Evolutionary conservation across 106 monocot genomes (phyloP).

Genomic region (Allium cepa): DNA sequence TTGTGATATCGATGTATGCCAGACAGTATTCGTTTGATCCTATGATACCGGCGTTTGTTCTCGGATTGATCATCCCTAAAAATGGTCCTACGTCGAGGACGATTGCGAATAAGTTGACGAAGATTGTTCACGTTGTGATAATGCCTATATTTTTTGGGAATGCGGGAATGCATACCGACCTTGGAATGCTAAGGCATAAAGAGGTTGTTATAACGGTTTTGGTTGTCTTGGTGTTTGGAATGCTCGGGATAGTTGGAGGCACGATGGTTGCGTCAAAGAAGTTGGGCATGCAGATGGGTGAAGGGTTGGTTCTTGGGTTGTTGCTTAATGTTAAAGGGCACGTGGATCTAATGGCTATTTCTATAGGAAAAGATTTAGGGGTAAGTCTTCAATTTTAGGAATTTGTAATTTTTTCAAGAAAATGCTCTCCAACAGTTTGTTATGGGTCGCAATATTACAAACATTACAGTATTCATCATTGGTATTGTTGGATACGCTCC

Average conservation of each 20-base stretch:
- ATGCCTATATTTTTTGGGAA: conserved; percentile 51
- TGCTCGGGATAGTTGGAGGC: conserved; percentile 44
- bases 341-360: conserved; percentile 40
- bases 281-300: conserved; percentile 24
- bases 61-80: conserved; percentile 49
- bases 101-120: conserved; percentile 26
- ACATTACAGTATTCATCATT: too few species aligned
- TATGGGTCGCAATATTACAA: too few species aligned
- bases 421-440: too few species aligned
- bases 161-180: conserved; percentile 24
- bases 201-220: conserved; percentile 1
- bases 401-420: too few species aligned
- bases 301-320: conserved; percentile 39
- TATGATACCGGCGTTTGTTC: conserved; percentile 36
- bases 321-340: conserved; percentile 74
- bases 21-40: conserved; percentile 14
- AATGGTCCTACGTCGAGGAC: conserved; percentile 50
- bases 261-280: conserved; percentile 27
- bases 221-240: conserved; percentile 19
- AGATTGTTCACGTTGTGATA: conserved; percentile 30
- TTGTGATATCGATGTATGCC: conserved; percentile 14
- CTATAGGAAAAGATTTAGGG: conserved; percentile 5
- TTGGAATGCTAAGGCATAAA: conserved; percentile 3
- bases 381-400: background rate
- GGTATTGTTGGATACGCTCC: too few species aligned